A percentile compares a stretch with the other conserved stretches of the same genome.
These are phyloP conservation scores for Nannizziopsis arthrosporioides DNA, from an alignment of 2,329 filamentous ascomycete species.

Conservation along the genomic window DNA sequence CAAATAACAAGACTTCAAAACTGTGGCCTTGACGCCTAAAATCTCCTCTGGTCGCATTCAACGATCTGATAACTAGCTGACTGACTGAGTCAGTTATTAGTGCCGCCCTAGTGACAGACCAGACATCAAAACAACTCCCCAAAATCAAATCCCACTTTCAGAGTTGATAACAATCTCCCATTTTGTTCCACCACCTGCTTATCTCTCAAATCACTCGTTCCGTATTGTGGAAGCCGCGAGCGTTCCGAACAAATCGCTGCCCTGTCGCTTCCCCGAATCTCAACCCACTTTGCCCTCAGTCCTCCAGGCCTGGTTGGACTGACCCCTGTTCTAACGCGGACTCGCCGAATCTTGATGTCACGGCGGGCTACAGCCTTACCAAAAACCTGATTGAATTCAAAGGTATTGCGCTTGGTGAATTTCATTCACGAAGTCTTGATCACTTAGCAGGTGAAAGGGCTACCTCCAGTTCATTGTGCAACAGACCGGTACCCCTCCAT, in stretches of 20 bases:
- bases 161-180: neutral
- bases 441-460: constrained; percentile 3
- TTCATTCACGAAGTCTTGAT: neutral
- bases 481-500: constrained; percentile 8
- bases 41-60: too few species aligned
- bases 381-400: neutral
- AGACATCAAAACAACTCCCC: constrained; percentile 2
- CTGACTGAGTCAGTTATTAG: neutral
- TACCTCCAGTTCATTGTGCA: constrained; percentile 1
- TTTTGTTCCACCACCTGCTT: neutral
- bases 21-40: constrained; percentile 7
- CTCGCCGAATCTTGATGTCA: constrained; percentile 9
- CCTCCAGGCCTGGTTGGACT: neutral
- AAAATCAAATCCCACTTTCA: neutral
- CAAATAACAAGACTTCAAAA: too few species aligned
- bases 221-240: neutral
- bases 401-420: neutral
- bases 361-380: neutral
- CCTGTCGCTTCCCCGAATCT: neutral
- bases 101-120: constrained; percentile 8
- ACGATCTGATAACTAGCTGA: too few species aligned
- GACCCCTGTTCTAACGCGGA: constrained; percentile 2
- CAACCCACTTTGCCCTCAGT: neutral
- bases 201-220: neutral
- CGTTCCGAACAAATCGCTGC: too few species aligned